A percentile compares a stretch with the other conserved stretches of the same genome.
Evolutionary conservation across 2,329 filamentous ascomycete genomes (phyloP).

Genomic region (Verticillium longisporum): DNA sequence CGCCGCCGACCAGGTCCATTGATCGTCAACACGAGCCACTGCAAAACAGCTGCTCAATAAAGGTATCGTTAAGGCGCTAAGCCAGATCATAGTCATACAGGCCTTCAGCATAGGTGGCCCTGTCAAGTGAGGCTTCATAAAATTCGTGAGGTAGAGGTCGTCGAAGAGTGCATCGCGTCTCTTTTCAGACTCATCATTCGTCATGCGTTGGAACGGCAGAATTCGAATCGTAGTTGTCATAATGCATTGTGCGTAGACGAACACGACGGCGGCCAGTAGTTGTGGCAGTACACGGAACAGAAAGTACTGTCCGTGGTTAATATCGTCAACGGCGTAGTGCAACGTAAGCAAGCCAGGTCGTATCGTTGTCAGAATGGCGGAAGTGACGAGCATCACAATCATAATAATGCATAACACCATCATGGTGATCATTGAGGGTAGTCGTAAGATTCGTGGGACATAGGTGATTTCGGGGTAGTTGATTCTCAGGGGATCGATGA

Average conservation of each 20-base stretch:
- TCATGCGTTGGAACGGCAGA: conserved; percentile 72
- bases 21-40: conserved; percentile 45
- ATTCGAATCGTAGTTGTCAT: conserved; percentile 69
- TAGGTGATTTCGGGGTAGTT: conserved; percentile 53
- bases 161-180: conserved; percentile 62
- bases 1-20: conserved; percentile 75
- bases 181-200: conserved; percentile 51
- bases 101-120: conserved; percentile 62
- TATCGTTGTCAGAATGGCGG: conserved; percentile 58
- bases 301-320: conserved; percentile 73
- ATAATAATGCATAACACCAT: conserved; percentile 60
- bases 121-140: conserved; percentile 51
- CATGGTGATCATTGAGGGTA: conserved; percentile 54
- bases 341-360: conserved; percentile 55
- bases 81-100: conserved; percentile 66
- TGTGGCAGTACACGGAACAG: conserved; percentile 81
- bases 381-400: conserved; percentile 65
- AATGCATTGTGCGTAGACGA: conserved; percentile 73
- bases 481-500: conserved; percentile 29
- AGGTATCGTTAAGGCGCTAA: conserved; percentile 73
- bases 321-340: conserved; percentile 48
- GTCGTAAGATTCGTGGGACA: conserved; percentile 64
- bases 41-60: conserved; percentile 74
- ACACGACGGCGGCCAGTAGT: conserved; percentile 61
- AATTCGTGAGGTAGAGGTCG: conserved; percentile 62